These are phyloP conservation scores for Neurospora sp. DNA, from an alignment of 495 filamentous ascomycete genomes.

Conservation along the genomic window DNA sequence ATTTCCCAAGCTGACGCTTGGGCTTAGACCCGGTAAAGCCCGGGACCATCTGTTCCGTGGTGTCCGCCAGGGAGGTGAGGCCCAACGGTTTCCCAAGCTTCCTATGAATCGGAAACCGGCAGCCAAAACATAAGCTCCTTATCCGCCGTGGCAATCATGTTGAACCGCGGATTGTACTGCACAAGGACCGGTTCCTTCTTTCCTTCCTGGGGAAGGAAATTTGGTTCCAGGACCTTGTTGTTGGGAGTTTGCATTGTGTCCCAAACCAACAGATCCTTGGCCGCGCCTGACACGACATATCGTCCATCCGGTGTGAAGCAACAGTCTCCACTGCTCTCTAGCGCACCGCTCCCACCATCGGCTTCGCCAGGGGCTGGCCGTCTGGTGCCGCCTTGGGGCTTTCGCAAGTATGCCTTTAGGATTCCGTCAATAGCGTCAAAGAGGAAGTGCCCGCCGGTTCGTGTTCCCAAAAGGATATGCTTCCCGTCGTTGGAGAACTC, in stretches of 20 bases:
- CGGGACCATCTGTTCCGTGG: neutral
- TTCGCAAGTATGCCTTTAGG: constrained; percentile 54
- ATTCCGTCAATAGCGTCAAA: constrained; percentile 81
- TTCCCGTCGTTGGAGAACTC: constrained; percentile 96
- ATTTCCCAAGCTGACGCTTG: neutral
- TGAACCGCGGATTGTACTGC: constrained; percentile 81
- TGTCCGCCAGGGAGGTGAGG: neutral
- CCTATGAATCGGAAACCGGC: constrained; percentile 55
- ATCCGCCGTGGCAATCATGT: constrained; percentile 82
- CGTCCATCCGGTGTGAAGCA: constrained; percentile 83
- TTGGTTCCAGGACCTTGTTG: constrained; percentile 54
- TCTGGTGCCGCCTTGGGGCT: constrained; percentile 29
- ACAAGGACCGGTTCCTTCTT: constrained; percentile 61
- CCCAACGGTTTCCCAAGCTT: neutral
- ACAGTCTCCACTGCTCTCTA: constrained; percentile 60
- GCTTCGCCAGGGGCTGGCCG: constrained; percentile 40
- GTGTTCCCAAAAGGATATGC: constrained; percentile 69
- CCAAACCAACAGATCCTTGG: constrained; percentile 71
- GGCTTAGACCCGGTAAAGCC: neutral
- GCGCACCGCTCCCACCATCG: constrained; percentile 21
- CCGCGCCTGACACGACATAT: constrained; percentile 71
- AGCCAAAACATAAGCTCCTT: constrained; percentile 86
- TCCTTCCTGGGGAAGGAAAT: constrained; percentile 47
- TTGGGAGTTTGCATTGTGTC: constrained; percentile 53
- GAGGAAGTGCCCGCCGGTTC: constrained; percentile 70